Evolutionary conservation across 441 rosid genomes (phyloP), one percentile per base, ranked within the genome.

Genomic region (Adansonia rubrostipa): DNA sequence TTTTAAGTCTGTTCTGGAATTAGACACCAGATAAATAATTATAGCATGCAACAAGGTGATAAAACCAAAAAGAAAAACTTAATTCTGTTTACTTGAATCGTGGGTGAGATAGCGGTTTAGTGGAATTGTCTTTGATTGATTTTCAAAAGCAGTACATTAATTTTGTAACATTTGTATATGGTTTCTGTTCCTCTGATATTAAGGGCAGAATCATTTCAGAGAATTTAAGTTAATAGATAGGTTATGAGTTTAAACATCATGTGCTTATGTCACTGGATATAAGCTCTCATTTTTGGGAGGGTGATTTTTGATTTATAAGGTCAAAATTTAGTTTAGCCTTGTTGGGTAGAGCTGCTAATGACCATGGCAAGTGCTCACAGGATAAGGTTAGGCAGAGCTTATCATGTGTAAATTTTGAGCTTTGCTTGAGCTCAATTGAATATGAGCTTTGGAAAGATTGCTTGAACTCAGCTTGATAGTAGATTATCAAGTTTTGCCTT

Each of bases 101-200:
- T 84, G 84, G 66, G 77, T 80, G 9, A 81, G 84, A 82, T 80
- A 84, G n/a, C 87, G 87, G 9, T 85, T 82, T 85, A 15, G 86
- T 86, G 40, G 88, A 84, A 15, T 68, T 68, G n/a, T 22, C 9
- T 44, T 67, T 1, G 36, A 42, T 66, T 66, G 28, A 8, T 44
- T 67, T 47, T 50, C 17, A 6, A 47, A 47, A 22, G 73, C 57
- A 6, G 33, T 69, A 10, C 28, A 28, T 48, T 69, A 45, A 47
- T 13, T 42, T 66, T 48, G 73, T 11, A 14, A 6, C 6, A 47
- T 47, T 45, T 68, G 40, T 68, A 19, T 68, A 36, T 44, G 33
- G 50, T 67, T 44, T 3, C 53, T 42, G 71, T 67, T 44, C 19
- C 67, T 9, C n/a, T 44, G 53, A 67, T 67, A 33, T 53, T 68